Evolutionary conservation across 148 eudicot species (phyloP).

Genomic region (Diospyros lotus): DNA sequence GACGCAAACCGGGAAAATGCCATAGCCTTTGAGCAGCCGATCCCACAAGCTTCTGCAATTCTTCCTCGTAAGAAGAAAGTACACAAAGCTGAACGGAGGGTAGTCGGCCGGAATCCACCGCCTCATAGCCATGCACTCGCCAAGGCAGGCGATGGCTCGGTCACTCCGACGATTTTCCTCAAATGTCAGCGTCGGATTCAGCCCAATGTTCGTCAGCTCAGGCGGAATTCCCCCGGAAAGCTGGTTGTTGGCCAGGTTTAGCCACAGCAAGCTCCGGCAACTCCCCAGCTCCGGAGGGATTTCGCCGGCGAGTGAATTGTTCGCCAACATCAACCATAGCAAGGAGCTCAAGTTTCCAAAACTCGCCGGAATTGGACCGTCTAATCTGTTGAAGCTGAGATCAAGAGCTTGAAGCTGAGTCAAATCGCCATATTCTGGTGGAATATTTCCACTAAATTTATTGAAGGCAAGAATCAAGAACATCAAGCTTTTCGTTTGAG

Average conservation of each 20-base stretch:
- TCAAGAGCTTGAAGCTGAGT: constrained; percentile 69
- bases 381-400: constrained; percentile 62
- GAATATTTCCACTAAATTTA: constrained; percentile 59
- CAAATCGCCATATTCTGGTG: constrained; percentile 61
- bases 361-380: constrained; percentile 63
- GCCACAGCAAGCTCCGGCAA: constrained; percentile 84
- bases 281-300: constrained; percentile 81
- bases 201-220: constrained; percentile 58
- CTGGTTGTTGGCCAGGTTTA: constrained; percentile 72
- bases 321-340: constrained; percentile 91
- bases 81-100: constrained; percentile 90
- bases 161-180: constrained; percentile 32
- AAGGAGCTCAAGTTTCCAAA: constrained; percentile 73
- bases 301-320: constrained; percentile 66
- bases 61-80: constrained; percentile 67
- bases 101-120: constrained; percentile 97
- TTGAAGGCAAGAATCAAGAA: constrained; percentile 64
- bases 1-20: constrained; percentile 61
- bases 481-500: constrained; percentile 48
- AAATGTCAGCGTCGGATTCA: constrained; percentile 55
- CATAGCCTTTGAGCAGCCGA: constrained; percentile 68
- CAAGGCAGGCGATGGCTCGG: constrained; percentile 45
- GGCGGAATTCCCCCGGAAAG: constrained; percentile 58
- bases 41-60: constrained; percentile 76
- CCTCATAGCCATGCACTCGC: constrained; percentile 77